Base-by-base conservation (phyloP, 2,329 filamentous ascomycete genomes). In the Lecanicillium sp. region DNA sequence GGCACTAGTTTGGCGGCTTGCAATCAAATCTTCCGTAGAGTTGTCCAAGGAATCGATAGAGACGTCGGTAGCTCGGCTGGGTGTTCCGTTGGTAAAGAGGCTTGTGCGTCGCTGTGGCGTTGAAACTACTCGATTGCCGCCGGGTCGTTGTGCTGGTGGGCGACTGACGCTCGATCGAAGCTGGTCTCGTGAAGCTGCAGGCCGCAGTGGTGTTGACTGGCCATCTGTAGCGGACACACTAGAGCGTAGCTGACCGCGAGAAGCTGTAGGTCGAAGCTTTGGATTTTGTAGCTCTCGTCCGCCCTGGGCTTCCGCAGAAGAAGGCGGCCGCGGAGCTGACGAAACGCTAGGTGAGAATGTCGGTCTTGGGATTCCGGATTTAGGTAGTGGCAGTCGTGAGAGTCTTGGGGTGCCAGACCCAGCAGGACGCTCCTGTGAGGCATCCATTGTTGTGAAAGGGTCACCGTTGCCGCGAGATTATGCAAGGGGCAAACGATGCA, bases 371-470 rank as follows among this genome's bases (percentile, higher is more conserved):
- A 61, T 51, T 27, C 45, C 51, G 11, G 59, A 61, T 11, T 57
- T 50, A 13, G 55, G 50, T 20, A 61, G 54, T 9, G 62, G 62
- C 11, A 66, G 54, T 42, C 62, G 60, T 20, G 63, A 66, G 17
- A 57, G 39, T 20, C 63, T 60, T 15, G 60, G 58, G 29, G 60
- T 60, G 40, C 52, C 54, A 11, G 22, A 7, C 22, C 22, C 22
- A 44, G 56, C 60, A 29, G 48, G 46, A 44, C 59, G 58, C 55
- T 74, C 54, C 41, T 52, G 37, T 3, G 52, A 49, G 27, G 46
- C 50, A 28, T 60, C 57, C 59, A 62, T 62, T 43, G 38, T 46
- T 6, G 6, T 25, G 22, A 25, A 25, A 38, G 37, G 28, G 2
- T 35, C 34, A 15, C 4, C 20, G 42, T 36, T 33, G 30, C 19